These are phyloP conservation scores for Chamaecrista fasciculata DNA, from an alignment of 306 rosid species.

Conservation along the genomic window DNA sequence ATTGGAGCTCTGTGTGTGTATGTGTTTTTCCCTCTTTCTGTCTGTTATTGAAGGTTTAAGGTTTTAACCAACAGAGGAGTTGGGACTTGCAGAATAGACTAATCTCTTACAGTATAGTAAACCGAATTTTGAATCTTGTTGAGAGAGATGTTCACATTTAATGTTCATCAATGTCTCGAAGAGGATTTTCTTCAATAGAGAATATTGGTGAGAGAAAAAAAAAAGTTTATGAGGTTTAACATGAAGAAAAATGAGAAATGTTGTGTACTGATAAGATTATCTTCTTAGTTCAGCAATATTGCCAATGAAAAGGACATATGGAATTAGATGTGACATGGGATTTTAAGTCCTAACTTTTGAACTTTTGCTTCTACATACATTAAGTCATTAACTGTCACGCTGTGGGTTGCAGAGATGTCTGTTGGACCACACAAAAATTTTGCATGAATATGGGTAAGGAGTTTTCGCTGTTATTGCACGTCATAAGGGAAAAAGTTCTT, in stretches of 20 bases:
- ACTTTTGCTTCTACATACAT: slow-evolving; percentile 11
- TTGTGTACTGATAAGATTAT: neutral
- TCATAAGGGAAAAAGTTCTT: slow-evolving; percentile 19
- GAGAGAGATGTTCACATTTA: too few species aligned
- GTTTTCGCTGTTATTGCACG: slow-evolving; percentile 27
- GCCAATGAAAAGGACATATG: slow-evolving; percentile 14
- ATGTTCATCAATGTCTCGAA: too few species aligned
- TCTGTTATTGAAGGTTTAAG: too few species aligned
- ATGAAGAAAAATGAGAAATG: neutral
- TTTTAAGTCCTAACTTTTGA: slow-evolving; percentile 7
- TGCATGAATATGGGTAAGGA: slow-evolving; percentile 26
- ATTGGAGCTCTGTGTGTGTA: too few species aligned
- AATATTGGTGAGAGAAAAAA: too few species aligned
- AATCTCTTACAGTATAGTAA: too few species aligned
- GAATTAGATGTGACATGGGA: neutral
- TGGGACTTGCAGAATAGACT: too few species aligned
- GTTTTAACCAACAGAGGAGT: too few species aligned
- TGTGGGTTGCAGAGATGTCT: slow-evolving; percentile 43
- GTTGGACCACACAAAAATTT: slow-evolving; percentile 44
- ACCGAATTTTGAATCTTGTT: too few species aligned
- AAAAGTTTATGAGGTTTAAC: too few species aligned
- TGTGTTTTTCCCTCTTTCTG: too few species aligned
- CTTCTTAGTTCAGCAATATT: neutral
- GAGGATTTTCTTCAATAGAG: too few species aligned
- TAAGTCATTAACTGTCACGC: slow-evolving; percentile 23